Conservation (phyloP, 2,329 filamentous ascomycete species). For the Aspergillus sp. region DNA sequence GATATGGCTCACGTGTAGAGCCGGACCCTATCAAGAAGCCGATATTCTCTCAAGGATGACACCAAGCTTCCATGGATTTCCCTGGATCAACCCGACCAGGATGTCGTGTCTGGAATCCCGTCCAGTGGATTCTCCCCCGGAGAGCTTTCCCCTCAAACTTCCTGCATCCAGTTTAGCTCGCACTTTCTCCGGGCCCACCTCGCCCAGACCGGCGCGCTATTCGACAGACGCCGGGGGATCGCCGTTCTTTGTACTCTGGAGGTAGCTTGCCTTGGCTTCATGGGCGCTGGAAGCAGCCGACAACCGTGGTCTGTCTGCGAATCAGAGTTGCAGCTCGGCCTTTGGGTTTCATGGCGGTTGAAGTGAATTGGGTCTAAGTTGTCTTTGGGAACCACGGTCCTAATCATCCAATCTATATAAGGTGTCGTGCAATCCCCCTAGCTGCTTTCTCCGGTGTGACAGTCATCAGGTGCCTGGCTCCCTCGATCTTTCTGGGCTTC, state of each 20-base stretch:
- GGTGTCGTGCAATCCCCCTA: background rate
- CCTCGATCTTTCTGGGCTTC: background rate
- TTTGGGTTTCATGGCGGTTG: constrained; percentile 1
- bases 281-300: constrained; percentile 5
- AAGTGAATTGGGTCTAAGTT: background rate
- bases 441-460: background rate
- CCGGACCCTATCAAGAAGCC: background rate
- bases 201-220: background rate
- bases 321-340: constrained; percentile 10
- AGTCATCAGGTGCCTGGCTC: background rate
- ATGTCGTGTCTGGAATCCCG: background rate
- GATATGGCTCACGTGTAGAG: background rate
- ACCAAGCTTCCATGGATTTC: background rate
- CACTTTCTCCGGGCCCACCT: constrained; percentile 6
- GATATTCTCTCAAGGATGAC: background rate
- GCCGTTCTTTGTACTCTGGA: background rate
- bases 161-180: background rate
- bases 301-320: constrained; percentile 4
- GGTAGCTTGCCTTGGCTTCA: constrained; percentile 7
- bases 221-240: constrained; percentile 10
- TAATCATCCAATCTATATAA: constrained; percentile 9
- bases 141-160: background rate
- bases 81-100: background rate
- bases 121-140: background rate
- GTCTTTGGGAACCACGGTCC: background rate